phyloP scores from a whole-genome alignment of 768 basidiomycete genomes.

The Inosperma sp. region DNA sequence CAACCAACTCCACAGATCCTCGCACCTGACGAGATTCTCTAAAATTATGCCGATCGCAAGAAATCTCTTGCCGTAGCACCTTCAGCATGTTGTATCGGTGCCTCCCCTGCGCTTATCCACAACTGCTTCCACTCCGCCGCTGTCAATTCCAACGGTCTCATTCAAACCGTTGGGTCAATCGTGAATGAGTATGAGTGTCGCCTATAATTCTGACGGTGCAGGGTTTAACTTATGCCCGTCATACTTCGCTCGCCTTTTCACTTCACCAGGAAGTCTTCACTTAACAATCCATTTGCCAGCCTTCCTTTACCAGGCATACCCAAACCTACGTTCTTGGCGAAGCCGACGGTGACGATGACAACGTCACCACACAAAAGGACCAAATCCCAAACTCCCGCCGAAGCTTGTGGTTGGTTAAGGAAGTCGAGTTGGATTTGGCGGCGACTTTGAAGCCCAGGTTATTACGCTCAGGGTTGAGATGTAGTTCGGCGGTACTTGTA shows the following conservation, averaged over 20 bases:
- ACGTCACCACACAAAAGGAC: too few species aligned
- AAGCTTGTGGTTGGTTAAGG: too few species aligned
- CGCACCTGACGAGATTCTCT: conserved; percentile 71
- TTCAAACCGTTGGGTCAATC: conserved; percentile 10
- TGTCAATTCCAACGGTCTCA: conserved; percentile 13
- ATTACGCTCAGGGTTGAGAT: too few species aligned
- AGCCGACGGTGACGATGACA: too few species aligned
- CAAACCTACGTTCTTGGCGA: too few species aligned
- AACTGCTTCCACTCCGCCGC: conserved; percentile 20
- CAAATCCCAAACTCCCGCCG: too few species aligned
- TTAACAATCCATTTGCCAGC: too few species aligned
- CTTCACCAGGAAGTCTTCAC: conserved; percentile 14
- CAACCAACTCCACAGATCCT: conserved; percentile 40
- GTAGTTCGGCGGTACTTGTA: too few species aligned
- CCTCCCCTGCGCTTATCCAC: neutral
- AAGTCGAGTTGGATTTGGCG: too few species aligned
- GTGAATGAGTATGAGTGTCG: conserved; percentile 9
- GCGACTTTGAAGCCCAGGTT: too few species aligned
- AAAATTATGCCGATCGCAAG: conserved; percentile 55
- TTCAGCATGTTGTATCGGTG: neutral
- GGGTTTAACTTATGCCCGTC: neutral
- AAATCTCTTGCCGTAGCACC: conserved; percentile 10
- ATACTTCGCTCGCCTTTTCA: too few species aligned
- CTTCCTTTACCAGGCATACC: too few species aligned
- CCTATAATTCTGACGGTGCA: conserved; percentile 1